Base-by-base conservation (phyloP, 192 early-diverging fungal species). In the Chytriomyces sp. region DNA sequence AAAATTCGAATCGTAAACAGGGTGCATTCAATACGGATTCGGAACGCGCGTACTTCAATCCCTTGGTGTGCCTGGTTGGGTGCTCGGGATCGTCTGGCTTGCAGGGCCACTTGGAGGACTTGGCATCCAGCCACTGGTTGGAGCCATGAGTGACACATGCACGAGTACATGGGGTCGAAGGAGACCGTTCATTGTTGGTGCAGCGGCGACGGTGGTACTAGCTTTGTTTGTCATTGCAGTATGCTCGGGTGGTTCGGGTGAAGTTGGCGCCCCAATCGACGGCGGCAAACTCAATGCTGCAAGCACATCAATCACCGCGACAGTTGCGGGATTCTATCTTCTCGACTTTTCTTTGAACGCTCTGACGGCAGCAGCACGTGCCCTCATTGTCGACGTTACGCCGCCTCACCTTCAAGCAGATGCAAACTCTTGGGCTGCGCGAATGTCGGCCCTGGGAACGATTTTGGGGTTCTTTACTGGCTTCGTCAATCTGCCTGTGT, bases 311-410 rank as follows among this genome's bases (percentile, higher is more conserved):
- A 90, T 94, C 47, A 79, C 85, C 45, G 81, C 92, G 35, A 95
- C 94, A 23, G 93, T 98, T 5, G 13, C 87, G 7, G 90, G 90
- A 9, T 97, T 98, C 76, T 98, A 96, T 73, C 81, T 90, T n/a
- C 79, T 98, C 23, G 97, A 98, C 81, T 97, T 98, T 84, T 90
- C 94, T 0, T 87, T 98, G 70, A 98, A 98, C 80, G 91, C 91
- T 7, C 91, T 96, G 8, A 92, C 94, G 77, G 94, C 95, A 6
- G 86, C 88, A 35, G 90, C 90, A 69, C 91, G 97, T 8, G 92
- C 94, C 13, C 82, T 98, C 18, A 92, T 97, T 45, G 88, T 97
- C 26, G 97, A 98, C 77, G 88, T 91, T 45, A 86, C 91, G 23
- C 92, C 95, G 0, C 80, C 91, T 18, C 80, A 88, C 65, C 93